phyloP scores from a whole-genome alignment of 208 protist species.

The Acanthamoeba healyi region DNA sequence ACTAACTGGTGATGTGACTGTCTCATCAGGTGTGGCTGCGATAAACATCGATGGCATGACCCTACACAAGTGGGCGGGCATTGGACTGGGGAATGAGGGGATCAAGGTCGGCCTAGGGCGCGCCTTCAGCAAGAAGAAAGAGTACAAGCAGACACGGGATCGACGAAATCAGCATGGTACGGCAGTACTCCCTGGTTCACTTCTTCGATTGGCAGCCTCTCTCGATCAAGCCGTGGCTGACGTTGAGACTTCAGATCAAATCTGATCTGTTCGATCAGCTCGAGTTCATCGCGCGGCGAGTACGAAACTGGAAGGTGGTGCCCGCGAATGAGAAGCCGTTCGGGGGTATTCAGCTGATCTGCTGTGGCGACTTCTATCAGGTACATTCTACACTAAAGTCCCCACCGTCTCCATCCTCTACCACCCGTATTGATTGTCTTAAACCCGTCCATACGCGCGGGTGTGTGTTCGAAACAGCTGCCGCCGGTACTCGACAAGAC shows the following conservation, averaged over 20 bases:
- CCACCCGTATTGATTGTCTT: too few species aligned
- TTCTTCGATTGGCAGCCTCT: not conserved
- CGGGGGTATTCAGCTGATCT: slow-evolving; percentile 81
- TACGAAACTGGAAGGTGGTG: slow-evolving; percentile 25
- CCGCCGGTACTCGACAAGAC: not conserved
- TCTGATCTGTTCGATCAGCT: slow-evolving; percentile 80
- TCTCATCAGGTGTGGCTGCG: slow-evolving; percentile 75
- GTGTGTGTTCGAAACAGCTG: not conserved
- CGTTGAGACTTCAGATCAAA: not conserved
- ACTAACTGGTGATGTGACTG: not conserved
- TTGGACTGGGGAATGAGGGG: slow-evolving; percentile 71
- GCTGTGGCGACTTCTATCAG: slow-evolving; percentile 84
- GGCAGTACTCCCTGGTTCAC: not conserved
- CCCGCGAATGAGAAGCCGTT: slow-evolving; percentile 73
- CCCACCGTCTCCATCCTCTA: too few species aligned
- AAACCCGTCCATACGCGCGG: too few species aligned
- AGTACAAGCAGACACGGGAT: slow-evolving; percentile 78
- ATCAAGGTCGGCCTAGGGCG: not conserved
- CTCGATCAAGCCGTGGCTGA: not conserved
- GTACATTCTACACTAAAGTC: too few species aligned
- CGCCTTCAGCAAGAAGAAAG: slow-evolving; percentile 9
- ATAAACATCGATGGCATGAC: slow-evolving; percentile 85
- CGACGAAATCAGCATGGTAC: slow-evolving; percentile 87
- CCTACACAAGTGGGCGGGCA: slow-evolving; percentile 82
- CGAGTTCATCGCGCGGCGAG: slow-evolving; percentile 51